Conservation (phyloP, 106 monocot genomes). For the Chionographis japonica region DNA sequence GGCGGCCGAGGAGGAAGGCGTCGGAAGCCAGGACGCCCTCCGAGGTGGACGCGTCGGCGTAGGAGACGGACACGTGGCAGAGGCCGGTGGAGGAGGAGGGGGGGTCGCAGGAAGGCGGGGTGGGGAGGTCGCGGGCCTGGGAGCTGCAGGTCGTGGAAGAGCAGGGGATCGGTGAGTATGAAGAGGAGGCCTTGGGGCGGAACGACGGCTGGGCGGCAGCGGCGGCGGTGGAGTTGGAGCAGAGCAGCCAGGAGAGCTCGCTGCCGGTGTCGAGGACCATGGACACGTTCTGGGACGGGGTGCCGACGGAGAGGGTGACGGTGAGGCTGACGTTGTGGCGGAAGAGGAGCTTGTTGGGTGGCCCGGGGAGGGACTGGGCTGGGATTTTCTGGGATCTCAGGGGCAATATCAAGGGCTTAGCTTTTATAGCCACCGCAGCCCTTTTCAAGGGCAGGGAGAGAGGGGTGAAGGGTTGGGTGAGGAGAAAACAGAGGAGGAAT, state of each 20-base stretch:
- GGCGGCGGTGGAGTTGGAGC: slow-evolving; percentile 9
- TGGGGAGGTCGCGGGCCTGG: slow-evolving; percentile 61
- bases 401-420: slow-evolving; percentile 10
- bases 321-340: slow-evolving; percentile 85
- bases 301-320: slow-evolving; percentile 73
- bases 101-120: slow-evolving; percentile 46
- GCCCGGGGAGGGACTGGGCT: slow-evolving; percentile 16
- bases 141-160: slow-evolving; percentile 59
- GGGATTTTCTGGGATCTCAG: slow-evolving; percentile 38
- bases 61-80: slow-evolving; percentile 80
- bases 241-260: slow-evolving; percentile 96
- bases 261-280: slow-evolving; percentile 97
- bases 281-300: slow-evolving; percentile 91
- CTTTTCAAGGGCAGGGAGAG: too few species aligned
- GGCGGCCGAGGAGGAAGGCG: slow-evolving; percentile 38
- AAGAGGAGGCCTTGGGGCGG: slow-evolving; percentile 42
- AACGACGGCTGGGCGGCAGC: not conserved
- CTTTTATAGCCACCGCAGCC: too few species aligned
- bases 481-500: too few species aligned
- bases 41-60: slow-evolving; percentile 84
- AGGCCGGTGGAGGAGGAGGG: not conserved
- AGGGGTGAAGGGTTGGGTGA: too few species aligned
- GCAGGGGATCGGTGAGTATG: slow-evolving; percentile 62
- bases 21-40: slow-evolving; percentile 78
- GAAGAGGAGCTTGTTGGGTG: slow-evolving; percentile 71